These are phyloP conservation scores for Candida freyschussii DNA, from an alignment of 1,139 yeast species.

Conservation along the genomic window DNA sequence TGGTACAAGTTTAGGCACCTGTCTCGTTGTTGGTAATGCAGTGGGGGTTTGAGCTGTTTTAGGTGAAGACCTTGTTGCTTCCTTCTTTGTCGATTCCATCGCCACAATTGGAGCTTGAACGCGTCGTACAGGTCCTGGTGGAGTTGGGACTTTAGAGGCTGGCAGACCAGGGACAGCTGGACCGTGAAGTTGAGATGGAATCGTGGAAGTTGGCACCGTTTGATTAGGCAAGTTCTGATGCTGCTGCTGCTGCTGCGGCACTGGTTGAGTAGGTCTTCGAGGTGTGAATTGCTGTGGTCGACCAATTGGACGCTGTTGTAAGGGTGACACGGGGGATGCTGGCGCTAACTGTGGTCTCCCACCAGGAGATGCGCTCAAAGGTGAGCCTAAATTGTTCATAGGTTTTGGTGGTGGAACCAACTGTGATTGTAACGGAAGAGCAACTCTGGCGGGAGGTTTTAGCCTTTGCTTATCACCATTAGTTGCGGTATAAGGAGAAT, in stretches of 20 bases:
- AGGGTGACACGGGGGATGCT: constrained; percentile 2
- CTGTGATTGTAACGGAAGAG: constrained; percentile 1
- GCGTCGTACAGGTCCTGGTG: constrained; percentile 3
- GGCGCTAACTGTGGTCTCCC: too few species aligned
- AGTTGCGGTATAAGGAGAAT: constrained; percentile 3
- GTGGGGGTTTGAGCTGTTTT: too few species aligned
- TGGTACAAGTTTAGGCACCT: too few species aligned
- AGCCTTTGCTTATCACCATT: neutral
- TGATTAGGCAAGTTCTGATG: neutral
- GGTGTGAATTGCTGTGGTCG: constrained; percentile 5
- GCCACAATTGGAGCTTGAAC: too few species aligned
- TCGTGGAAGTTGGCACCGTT: too few species aligned
- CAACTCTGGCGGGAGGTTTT: neutral
- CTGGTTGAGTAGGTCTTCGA: too few species aligned
- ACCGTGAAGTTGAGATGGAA: too few species aligned
- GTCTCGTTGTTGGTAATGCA: too few species aligned
- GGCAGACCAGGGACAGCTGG: too few species aligned
- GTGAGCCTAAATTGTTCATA: neutral
- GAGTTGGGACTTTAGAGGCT: too few species aligned
- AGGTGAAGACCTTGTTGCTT: too few species aligned
- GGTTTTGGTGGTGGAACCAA: constrained; percentile 4
- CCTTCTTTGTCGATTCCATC: too few species aligned
- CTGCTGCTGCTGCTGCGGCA: constrained; percentile 3
- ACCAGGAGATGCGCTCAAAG: neutral
- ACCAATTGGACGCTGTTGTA: constrained; percentile 4